Evolutionary conservation across 2,329 filamentous ascomycete species (phyloP).

Genomic region (Xylogone sp.): DNA sequence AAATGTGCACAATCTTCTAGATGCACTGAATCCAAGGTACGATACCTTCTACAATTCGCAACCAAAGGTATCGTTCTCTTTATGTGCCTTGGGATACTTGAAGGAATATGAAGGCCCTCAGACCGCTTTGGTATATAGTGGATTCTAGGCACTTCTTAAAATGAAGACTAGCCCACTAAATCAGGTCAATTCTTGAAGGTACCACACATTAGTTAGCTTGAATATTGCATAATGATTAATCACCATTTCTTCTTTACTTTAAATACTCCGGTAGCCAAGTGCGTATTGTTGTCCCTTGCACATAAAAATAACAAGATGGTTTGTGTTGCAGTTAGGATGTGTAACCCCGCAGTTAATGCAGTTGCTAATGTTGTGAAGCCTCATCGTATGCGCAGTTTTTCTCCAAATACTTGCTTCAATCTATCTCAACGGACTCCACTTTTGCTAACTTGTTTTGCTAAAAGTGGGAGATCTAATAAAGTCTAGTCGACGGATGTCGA

Average conservation of each 20-base stretch:
- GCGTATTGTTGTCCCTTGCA: too few species aligned
- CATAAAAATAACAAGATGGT: not conserved
- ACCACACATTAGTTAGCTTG: not conserved
- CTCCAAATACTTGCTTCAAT: not conserved
- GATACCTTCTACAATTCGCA: slow-evolving; percentile 46
- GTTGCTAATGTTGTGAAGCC: not conserved
- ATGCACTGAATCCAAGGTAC: slow-evolving; percentile 42
- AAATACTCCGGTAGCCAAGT: too few species aligned
- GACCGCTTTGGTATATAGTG: not conserved
- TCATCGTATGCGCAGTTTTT: not conserved
- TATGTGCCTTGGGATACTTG: slow-evolving; percentile 52
- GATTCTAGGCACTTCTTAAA: not conserved
- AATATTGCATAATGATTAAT: too few species aligned
- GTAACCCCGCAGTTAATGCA: not conserved
- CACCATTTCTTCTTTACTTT: too few species aligned
- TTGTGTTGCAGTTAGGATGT: not conserved
- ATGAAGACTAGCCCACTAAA: not conserved
- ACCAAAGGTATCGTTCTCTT: slow-evolving; percentile 47
- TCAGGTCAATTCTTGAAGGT: not conserved
- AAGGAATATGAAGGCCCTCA: slow-evolving; percentile 50
- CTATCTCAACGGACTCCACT: not conserved
- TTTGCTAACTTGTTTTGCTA: not conserved
- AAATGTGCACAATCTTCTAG: slow-evolving; percentile 42
- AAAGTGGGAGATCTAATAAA: not conserved
- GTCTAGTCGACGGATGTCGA: not conserved